These are phyloP conservation scores for Termitomyces sp. DNA, from an alignment of 1,284 basidiomycete genomes.

Conservation along the genomic window DNA sequence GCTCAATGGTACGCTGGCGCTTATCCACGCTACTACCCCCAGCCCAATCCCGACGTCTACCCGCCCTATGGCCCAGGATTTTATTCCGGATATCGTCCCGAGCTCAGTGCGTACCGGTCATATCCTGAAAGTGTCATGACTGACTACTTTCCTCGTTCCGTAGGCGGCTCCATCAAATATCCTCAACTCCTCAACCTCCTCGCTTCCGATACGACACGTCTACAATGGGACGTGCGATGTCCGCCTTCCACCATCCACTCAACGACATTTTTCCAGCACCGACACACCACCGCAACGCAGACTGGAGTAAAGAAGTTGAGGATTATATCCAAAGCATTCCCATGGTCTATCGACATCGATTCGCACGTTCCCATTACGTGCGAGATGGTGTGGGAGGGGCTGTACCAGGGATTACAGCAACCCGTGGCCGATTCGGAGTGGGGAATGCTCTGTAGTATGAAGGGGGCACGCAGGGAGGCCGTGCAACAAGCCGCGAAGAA, in stretches of 20 bases:
- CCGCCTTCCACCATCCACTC: slow-evolving; percentile 36
- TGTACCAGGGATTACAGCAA: slow-evolving; percentile 44
- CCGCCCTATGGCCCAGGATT: not conserved
- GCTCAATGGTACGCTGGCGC: slow-evolving; percentile 10
- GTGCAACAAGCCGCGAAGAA: slow-evolving; percentile 36
- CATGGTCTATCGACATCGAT: slow-evolving; percentile 53
- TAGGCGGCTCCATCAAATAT: slow-evolving; percentile 21
- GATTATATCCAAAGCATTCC: slow-evolving; percentile 52
- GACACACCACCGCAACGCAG: slow-evolving; percentile 31
- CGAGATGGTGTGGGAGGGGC: slow-evolving; percentile 45
- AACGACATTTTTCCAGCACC: slow-evolving; percentile 36
- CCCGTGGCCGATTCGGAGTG: slow-evolving; percentile 57
- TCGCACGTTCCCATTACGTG: slow-evolving; percentile 40
- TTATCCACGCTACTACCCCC: slow-evolving; percentile 13
- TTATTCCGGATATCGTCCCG: slow-evolving; percentile 4
- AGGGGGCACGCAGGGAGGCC: slow-evolving; percentile 24
- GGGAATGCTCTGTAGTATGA: slow-evolving; percentile 41
- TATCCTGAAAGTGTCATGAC: not conserved
- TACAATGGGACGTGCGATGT: slow-evolving; percentile 45
- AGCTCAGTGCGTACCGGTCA: slow-evolving; percentile 6
- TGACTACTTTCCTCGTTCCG: not conserved
- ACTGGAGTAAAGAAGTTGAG: slow-evolving; percentile 30
- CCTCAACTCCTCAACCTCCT: slow-evolving; percentile 36
- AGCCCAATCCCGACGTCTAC: slow-evolving; percentile 12
- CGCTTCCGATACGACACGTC: slow-evolving; percentile 42